Percentiles rank a stretch among this genome's conserved stretches.
Evolutionary conservation across 2,329 filamentous ascomycete genomes (phyloP).

Genomic region (Fusarium begoniae): DNA sequence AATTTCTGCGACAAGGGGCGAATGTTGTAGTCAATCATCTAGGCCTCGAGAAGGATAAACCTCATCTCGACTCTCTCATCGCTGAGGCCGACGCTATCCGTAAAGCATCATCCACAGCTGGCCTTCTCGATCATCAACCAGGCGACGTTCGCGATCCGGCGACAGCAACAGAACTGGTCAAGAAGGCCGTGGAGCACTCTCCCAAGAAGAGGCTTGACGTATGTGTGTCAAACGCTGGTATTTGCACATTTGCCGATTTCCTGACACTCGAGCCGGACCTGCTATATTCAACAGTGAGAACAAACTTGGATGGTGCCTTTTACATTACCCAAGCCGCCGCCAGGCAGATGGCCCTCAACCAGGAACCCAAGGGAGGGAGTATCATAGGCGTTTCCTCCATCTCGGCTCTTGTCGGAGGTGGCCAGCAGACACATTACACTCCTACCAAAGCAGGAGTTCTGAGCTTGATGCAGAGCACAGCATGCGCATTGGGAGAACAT

Average conservation of each 20-base stretch:
- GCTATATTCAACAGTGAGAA: constrained; percentile 75
- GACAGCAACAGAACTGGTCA: constrained; percentile 75
- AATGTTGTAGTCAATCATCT: constrained; percentile 85
- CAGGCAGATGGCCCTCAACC: constrained; percentile 75
- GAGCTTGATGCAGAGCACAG: constrained; percentile 84
- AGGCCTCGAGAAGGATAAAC: constrained; percentile 62
- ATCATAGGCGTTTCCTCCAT: constrained; percentile 83
- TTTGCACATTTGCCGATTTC: constrained; percentile 90
- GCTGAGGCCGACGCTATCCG: constrained; percentile 60
- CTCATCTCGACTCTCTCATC: constrained; percentile 63
- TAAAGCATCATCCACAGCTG: constrained; percentile 53
- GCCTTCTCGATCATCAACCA: constrained; percentile 71
- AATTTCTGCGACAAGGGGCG: constrained; percentile 80
- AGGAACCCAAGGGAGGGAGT: constrained; percentile 74
- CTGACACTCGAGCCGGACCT: constrained; percentile 76
- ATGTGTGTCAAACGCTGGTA: constrained; percentile 88
- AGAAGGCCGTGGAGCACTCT: constrained; percentile 66
- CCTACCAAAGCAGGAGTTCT: constrained; percentile 87
- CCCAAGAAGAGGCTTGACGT: constrained; percentile 69
- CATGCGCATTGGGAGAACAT: constrained; percentile 80
- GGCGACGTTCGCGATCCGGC: constrained; percentile 82
- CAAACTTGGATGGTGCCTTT: constrained; percentile 90
- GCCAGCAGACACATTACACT: constrained; percentile 84
- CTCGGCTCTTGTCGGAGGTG: constrained; percentile 80
- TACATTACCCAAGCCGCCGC: constrained; percentile 87